Evolutionary conservation across 495 filamentous ascomycete genomes (phyloP), one percentile per base, ranked within the genome.

Genomic region (Lasiosphaeriaceae sp.): DNA sequence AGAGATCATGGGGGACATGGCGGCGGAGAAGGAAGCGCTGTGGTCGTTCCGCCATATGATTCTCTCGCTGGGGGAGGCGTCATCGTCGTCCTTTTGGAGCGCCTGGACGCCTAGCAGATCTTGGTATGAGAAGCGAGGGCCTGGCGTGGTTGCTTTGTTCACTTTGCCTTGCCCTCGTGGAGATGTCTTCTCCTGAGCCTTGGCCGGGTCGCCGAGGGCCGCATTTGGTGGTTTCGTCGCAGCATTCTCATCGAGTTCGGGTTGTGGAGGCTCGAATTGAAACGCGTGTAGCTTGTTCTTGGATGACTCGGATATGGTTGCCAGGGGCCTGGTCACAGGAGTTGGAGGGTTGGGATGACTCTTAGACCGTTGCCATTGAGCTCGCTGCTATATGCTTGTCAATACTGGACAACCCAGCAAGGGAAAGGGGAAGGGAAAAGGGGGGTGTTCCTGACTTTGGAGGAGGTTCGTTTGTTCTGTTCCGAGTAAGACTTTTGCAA

Each of bases 81-180:
- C 64, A 16, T 68, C 59, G 8, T 75, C 69, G 11, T 71, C 61
- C 29, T 74, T 57, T 23, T 53, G 60, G 17, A 41, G 44, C 44
- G 92, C 89, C 37, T 80, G 76, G 64, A 86, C 85, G 43, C 86
- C 85, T 56, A 97, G 87, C 20, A 97, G 75, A 57, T 96, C 90
- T 29, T 86, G 84, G 60, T 96, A 81, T 45, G 89, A 83, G 34
- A 95, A 75, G 44, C 87, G 80, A 26, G 84, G 83, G 17, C 84
- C 83, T 0, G 93, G 93, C 2, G 93, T 96, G 43, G 83, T 84
- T 3, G 88, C 63, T 80, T 57, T 80, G 77, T 69, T 85, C 71
- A 41, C 47, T 54, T 60, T 21, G 41, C 57, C 63, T 56, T 46
- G 60, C 37, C 57, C 59, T 48, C 2, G 53, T 51, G 37, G 53